Conservation (phyloP, 257 asterid genomes). For the Verbascum thapsus region DNA sequence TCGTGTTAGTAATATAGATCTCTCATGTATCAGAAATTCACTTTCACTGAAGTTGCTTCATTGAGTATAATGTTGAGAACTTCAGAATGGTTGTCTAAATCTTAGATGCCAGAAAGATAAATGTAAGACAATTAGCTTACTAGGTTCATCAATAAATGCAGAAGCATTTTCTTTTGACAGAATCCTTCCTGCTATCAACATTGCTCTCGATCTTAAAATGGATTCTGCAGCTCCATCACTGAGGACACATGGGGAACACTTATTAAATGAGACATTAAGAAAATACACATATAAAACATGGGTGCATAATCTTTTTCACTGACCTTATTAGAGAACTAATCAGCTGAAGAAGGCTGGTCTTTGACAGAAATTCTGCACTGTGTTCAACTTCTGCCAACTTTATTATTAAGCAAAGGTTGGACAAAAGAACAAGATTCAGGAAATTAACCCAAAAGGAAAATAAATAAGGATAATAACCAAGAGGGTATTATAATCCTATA, state of each 20-base stretch:
- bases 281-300: slow-evolving; percentile 13
- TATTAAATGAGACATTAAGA: slow-evolving; percentile 16
- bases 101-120: slow-evolving; percentile 5
- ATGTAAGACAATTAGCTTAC: slow-evolving; percentile 46
- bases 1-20: slow-evolving; percentile 9
- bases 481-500: neutral
- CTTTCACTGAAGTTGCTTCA: slow-evolving; percentile 6
- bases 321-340: slow-evolving; percentile 89
- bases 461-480: neutral
- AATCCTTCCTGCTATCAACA: slow-evolving; percentile 92
- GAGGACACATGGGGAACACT: slow-evolving; percentile 22
- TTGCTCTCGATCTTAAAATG: slow-evolving; percentile 83
- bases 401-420: slow-evolving; percentile 34
- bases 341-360: slow-evolving; percentile 71
- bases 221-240: slow-evolving; percentile 77
- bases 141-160: slow-evolving; percentile 62
- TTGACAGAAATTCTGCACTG: slow-evolving; percentile 77
- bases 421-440: slow-evolving; percentile 11
- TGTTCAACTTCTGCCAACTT: slow-evolving; percentile 90
- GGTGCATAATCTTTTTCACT: slow-evolving; percentile 15
- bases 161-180: slow-evolving; percentile 79
- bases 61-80: slow-evolving; percentile 12
- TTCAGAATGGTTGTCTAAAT: slow-evolving; percentile 11
- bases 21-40: neutral
- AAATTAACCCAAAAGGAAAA: slow-evolving; percentile 3